Evolutionary conservation across 2,329 filamentous ascomycete species (phyloP).

Genomic region (Tetracladium maxilliforme): DNA sequence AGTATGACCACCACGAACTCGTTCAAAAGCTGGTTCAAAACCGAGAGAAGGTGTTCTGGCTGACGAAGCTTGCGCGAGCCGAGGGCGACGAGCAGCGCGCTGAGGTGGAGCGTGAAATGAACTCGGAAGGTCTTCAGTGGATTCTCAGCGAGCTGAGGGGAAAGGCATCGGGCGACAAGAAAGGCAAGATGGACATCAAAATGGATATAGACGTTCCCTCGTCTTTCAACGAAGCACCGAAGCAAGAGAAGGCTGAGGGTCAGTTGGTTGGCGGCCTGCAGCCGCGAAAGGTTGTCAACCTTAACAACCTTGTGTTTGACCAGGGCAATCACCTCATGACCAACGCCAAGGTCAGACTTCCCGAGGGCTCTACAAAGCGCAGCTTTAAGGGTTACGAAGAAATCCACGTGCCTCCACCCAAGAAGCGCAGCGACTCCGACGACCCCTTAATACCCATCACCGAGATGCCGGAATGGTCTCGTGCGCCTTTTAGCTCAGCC

Average conservation of each 20-base stretch:
- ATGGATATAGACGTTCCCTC: slow-evolving; percentile 79
- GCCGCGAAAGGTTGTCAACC: slow-evolving; percentile 75
- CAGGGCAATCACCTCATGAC: slow-evolving; percentile 99
- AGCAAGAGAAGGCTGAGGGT: slow-evolving; percentile 44
- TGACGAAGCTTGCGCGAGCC: slow-evolving; percentile 71
- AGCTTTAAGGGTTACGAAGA: slow-evolving; percentile 98
- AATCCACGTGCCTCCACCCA: slow-evolving; percentile 89
- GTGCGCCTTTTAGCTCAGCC: slow-evolving; percentile 68
- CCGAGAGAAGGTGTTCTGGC: slow-evolving; percentile 89
- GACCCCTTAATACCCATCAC: slow-evolving; percentile 73
- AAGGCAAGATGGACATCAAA: slow-evolving; percentile 71
- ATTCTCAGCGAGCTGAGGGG: slow-evolving; percentile 83
- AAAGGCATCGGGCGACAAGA: slow-evolving; percentile 41
- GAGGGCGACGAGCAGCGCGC: slow-evolving; percentile 65
- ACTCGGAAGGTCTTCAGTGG: slow-evolving; percentile 69
- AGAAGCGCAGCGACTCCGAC: slow-evolving; percentile 66
- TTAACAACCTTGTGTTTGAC: slow-evolving; percentile 93
- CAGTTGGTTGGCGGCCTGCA: slow-evolving; percentile 69
- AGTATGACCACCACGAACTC: slow-evolving; percentile 89
- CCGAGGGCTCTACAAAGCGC: slow-evolving; percentile 86
- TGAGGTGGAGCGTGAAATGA: slow-evolving; percentile 80
- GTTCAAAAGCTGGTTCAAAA: slow-evolving; percentile 87
- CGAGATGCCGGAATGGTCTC: slow-evolving; percentile 87
- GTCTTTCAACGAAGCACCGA: slow-evolving; percentile 32
- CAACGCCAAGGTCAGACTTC: slow-evolving; percentile 88